Base-by-base conservation (phyloP, 192 early-diverging fungal genomes). In the Diversispora eburnea region DNA sequence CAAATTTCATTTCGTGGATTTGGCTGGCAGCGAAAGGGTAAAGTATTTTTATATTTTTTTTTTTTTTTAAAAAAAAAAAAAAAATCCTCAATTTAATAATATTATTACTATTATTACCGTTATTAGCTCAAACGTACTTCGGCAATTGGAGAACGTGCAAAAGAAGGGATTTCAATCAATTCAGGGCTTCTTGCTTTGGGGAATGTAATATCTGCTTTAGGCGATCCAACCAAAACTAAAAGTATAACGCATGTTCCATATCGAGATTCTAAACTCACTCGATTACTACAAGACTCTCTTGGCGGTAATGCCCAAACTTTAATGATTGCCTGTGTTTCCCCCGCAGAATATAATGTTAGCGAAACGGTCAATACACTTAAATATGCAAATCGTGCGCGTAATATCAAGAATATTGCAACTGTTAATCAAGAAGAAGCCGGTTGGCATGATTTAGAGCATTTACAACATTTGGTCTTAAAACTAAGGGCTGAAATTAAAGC, bases 1-100 rank as follows among this genome's bases (percentile, higher is more conserved):
- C 41, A 99, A 98, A 80, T 94, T 99, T 74, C 94, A 97, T 77
- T 99, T 99, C 85, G 98, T 99, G n/a, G 98, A 99, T 84, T 83
- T 99, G 78, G 98, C 98, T 41, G 98, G 98, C 46, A 95, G 93
- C 58, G 98, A 99, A 82, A 81, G 93, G 57, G 83, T 84, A 77
- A 1, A 67, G 72, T 80, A 6, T 43, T 45, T n/a, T 62, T 43
- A 45, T 43, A 3, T 10, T 5, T 59, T 43, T 43, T 43, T 43
- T 45, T 62, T 62, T 7, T 42, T 62, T 62, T n/a, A 9, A 19
- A 15, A 2, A 25, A 61, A 61, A 61, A 25, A 60, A 60, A 33
- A 59, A 33, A 33, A 22, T 8, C 22, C 0, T 20, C 9, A 22
- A 19, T 58, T 20, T 58, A 58, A 58, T 58, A 20, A 20, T 58